Base-by-base conservation (phyloP, 176 grass and related monocot species). In the Musa itinerans region DNA sequence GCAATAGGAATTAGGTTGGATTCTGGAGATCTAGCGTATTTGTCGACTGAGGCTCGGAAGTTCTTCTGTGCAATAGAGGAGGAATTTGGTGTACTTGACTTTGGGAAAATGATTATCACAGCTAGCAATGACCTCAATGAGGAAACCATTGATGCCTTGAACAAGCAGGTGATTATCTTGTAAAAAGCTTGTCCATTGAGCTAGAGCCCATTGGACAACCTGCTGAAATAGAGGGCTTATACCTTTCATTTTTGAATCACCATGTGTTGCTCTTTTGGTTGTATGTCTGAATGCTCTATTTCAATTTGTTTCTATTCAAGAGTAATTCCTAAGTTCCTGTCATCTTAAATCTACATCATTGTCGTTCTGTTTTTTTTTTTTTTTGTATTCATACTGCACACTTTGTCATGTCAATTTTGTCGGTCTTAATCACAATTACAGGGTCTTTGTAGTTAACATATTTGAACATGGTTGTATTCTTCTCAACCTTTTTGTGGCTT, bases 111-210 rank as follows among this genome's bases (percentile, higher is more conserved):
- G 52, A 85, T 63, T 76, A 91, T 98, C 73, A 89, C 88, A 50
- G 94, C 94, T 54, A 98, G 94, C 81, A 97, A 97, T 76, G 94
- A 97, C 71, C 84, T 97, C 24, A 93, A 97, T 82, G 94, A 97
- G 76, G 94, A 98, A 98, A 98, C 94, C 64, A 91, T 98, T 78
- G 94, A 98, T 89, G 94, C 94, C 25, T 77, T 98, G 63, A 98
- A 93, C 94, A 98, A 98, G 76, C 90, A 98, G 94, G 94, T 98
- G 86, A 73, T 16, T 14, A 59, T 75, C 9, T 17, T 20, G 48
- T 50, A 50, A 70, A 15, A n/a, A 52, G 16, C 19, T 74, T 56
- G n/a, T 16, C 71, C n/a, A 26, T 11, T 55, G n/a, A 52, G 25
- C 55, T 19, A 70, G 14, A 68, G 3, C 5, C 34, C 34, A 43